Conservation (phyloP, 2,329 filamentous ascomycete species). For the Rosellinia necatrix region DNA sequence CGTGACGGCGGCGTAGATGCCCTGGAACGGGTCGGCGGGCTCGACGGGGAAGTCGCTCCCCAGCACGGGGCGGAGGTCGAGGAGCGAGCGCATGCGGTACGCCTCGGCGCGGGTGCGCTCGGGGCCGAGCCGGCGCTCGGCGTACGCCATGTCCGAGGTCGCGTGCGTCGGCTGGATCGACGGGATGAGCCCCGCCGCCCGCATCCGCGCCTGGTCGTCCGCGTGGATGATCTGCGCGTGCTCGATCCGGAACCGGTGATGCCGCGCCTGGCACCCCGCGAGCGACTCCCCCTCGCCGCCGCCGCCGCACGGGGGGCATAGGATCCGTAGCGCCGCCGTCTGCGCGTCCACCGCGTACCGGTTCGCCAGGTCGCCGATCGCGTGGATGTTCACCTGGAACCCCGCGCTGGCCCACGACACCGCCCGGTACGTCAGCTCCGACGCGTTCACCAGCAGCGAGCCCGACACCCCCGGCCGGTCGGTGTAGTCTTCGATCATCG, state of each 20-base stretch:
- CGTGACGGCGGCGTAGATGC: slow-evolving; percentile 70
- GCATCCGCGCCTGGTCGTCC: slow-evolving; percentile 64
- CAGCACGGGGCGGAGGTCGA: slow-evolving; percentile 59
- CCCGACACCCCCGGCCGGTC: slow-evolving; percentile 66
- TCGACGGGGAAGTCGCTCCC: slow-evolving; percentile 76
- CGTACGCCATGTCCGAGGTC: slow-evolving; percentile 73
- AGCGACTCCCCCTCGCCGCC: slow-evolving; percentile 44
- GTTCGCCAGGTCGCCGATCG: slow-evolving; percentile 73
- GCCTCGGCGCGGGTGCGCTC: slow-evolving; percentile 60
- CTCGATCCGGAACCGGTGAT: slow-evolving; percentile 68
- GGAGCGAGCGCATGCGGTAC: slow-evolving; percentile 68
- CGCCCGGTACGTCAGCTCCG: slow-evolving; percentile 58
- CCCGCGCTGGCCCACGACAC: slow-evolving; percentile 62
- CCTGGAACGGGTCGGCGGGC: slow-evolving; percentile 68
- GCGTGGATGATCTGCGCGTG: slow-evolving; percentile 73
- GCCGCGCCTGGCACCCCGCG: slow-evolving; percentile 56
- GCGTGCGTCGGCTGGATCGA: slow-evolving; percentile 75
- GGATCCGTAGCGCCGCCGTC: slow-evolving; percentile 56
- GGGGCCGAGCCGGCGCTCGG: slow-evolving; percentile 61
- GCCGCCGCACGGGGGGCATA: too few species aligned
- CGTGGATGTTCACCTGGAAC: slow-evolving; percentile 74
- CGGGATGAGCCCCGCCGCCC: slow-evolving; percentile 64
- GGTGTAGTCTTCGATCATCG: slow-evolving; percentile 71
- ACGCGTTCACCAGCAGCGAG: slow-evolving; percentile 69
- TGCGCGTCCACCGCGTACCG: slow-evolving; percentile 67